A percentile compares a stretch with the other conserved stretches of the same genome.
Conservation (phyloP, 805 yeast species). For the Diddensiella santjacobensis region DNA sequence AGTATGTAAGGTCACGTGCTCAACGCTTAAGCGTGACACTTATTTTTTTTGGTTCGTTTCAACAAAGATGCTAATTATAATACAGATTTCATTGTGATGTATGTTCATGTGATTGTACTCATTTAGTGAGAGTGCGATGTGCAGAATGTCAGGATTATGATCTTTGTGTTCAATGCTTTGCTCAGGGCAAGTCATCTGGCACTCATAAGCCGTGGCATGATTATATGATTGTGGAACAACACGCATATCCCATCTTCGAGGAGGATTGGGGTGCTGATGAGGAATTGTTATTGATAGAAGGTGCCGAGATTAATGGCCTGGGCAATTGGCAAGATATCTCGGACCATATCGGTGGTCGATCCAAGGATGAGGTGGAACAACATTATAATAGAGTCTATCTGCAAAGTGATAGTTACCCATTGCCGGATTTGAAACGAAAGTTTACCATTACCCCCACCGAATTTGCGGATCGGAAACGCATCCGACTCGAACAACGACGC, state of each 20-base stretch:
- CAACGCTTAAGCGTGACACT: too few relatives aligned
- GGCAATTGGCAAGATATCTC: slow-evolving; percentile 99
- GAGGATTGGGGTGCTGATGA: slow-evolving; percentile 99
- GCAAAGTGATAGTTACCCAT: slow-evolving; percentile 69
- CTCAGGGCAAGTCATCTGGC: slow-evolving; percentile 74
- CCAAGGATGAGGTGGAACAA: slow-evolving; percentile 83
- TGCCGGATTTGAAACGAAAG: slow-evolving; percentile 78
- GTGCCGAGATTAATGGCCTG: slow-evolving; percentile 83
- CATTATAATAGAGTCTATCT: slow-evolving; percentile 77
- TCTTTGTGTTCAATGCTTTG: slow-evolving; percentile 96
- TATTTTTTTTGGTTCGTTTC: background rate
- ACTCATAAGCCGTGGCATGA: slow-evolving; percentile 94
- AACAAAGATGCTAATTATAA: background rate
- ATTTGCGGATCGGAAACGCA: slow-evolving; percentile 63
- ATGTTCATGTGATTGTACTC: slow-evolving; percentile 93
- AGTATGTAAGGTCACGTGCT: slow-evolving; percentile 27
- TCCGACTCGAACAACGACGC: slow-evolving; percentile 63
- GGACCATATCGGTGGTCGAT: slow-evolving; percentile 89
- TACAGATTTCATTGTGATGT: slow-evolving; percentile 63
- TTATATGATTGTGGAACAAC: slow-evolving; percentile 87
- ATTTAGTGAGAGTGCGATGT: slow-evolving; percentile 84
- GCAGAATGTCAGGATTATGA: slow-evolving; percentile 93
- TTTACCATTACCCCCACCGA: slow-evolving; percentile 65
- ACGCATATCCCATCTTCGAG: slow-evolving; percentile 87
- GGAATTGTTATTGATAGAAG: slow-evolving; percentile 81